Base-by-base conservation (phyloP, 2,329 filamentous ascomycete species). In the Ceratocystis alfenasii region DNA sequence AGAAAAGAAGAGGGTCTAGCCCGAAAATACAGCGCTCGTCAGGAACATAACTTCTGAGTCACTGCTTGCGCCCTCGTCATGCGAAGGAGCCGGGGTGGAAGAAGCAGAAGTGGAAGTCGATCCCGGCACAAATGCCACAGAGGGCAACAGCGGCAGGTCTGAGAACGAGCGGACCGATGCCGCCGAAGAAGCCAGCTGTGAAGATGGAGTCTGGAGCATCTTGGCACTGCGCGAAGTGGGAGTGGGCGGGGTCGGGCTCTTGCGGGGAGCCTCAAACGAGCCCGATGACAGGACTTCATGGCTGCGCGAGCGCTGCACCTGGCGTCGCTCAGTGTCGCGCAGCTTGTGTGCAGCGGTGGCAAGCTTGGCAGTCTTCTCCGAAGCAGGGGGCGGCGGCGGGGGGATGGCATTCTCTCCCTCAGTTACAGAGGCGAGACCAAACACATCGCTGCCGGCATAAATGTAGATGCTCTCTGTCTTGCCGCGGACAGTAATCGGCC, bases 391-490 rank as follows among this genome's bases (percentile, higher is more conserved):
- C 2, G 55, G 44, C 3, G 53, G 28, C 20, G 55, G 53, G 33
- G 60, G 46, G 45, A 48, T 33, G 20, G 28, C 28, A 12, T 41
- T 20, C 17, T 22, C 57, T 17, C 46, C 45, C 73, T 88, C 85
- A 15, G 88, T 86, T 69, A 88, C 86, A 1, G 82, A 83, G 50
- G 89, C 77, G 1, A 89, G 78, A 1, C 83, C 81, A 69, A 85
- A 87, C 7, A 89, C 81, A 60, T 87, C 85, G 67, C 83, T 82
- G 67, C 85, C 85, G 25, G 84, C 85, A 69, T 88, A 88, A 69
- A 88, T 80, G 25, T 83, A 82, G 68, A 88, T 88, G 72, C 84
- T 87, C 73, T 88, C 83, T 46, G 84, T 78, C 25, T 79, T 79
- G 12, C 74, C 71, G 55, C 79, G 75, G 10, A 71, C 69, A 22